A percentile compares a stretch with the other conserved stretches of the same genome.
phyloP scores from a whole-genome alignment of 169 alveolate species.

The Plasmodium inui region DNA sequence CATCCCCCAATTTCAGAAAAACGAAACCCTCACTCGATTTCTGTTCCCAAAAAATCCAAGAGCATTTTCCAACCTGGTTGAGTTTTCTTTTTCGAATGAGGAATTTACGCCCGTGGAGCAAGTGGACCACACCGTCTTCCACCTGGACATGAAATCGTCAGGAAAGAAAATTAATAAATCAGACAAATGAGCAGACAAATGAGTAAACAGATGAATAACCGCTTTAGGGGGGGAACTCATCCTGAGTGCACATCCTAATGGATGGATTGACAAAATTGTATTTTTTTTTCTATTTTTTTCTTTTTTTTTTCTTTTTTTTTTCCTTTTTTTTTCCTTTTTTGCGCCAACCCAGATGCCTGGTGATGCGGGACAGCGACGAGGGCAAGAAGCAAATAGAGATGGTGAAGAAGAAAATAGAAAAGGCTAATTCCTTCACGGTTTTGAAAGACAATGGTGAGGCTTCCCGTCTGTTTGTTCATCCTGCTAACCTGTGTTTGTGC shows the following conservation, averaged over 20 bases:
- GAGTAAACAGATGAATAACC: background rate
- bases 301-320: conserved; percentile 10
- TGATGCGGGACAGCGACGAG: conserved; percentile 42
- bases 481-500: background rate
- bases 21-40: conserved; percentile 60
- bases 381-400: conserved; percentile 61
- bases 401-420: conserved; percentile 52
- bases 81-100: conserved; percentile 65
- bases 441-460: conserved; percentile 53
- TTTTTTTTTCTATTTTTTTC: background rate
- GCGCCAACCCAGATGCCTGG: conserved; percentile 22
- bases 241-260: background rate
- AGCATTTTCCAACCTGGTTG: conserved; percentile 46
- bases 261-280: background rate
- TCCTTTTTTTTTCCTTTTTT: background rate
- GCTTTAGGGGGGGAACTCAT: background rate
- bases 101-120: conserved; percentile 42
- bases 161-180: background rate
- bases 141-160: conserved; percentile 63
- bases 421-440: conserved; percentile 37
- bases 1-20: conserved; percentile 15
- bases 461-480: background rate
- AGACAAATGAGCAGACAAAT: background rate
- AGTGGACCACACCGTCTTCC: conserved; percentile 72
- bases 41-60: conserved; percentile 74